Conservation (phyloP, 2,329 filamentous ascomycete genomes). For the Boeremia lycopersici region DNA sequence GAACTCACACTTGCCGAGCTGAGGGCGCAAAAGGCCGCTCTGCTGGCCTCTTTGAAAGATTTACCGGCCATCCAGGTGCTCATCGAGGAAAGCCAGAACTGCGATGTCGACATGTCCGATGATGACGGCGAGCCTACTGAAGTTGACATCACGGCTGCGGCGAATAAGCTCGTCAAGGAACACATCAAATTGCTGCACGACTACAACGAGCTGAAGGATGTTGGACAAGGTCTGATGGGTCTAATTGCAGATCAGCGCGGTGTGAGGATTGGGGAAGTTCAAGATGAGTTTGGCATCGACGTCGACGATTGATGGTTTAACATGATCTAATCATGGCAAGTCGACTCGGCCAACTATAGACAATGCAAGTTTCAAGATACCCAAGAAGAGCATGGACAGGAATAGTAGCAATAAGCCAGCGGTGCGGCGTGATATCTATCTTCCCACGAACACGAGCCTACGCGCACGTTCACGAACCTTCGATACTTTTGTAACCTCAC, state of each 20-base stretch:
- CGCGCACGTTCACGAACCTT: constrained; percentile 18
- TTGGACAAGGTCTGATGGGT: constrained; percentile 69
- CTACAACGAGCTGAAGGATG: constrained; percentile 75
- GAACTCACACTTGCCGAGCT: constrained; percentile 57
- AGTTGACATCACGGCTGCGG: constrained; percentile 47
- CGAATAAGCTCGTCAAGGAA: constrained; percentile 61
- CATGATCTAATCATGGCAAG: not conserved
- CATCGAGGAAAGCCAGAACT: constrained; percentile 36
- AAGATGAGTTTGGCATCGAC: constrained; percentile 55
- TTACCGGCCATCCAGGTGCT: constrained; percentile 43
- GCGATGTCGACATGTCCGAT: constrained; percentile 19
- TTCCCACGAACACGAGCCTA: constrained; percentile 2
- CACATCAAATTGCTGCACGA: constrained; percentile 70
- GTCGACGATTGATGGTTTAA: constrained; percentile 49
- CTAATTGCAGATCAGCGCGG: constrained; percentile 70
- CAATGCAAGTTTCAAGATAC: not conserved
- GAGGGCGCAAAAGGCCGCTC: constrained; percentile 48
- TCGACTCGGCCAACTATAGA: not conserved
- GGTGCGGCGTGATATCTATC: not conserved
- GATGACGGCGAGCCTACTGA: constrained; percentile 35
- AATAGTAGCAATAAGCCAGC: not conserved
- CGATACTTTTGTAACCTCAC: constrained; percentile 19
- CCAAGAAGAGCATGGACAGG: not conserved
- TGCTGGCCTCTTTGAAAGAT: constrained; percentile 40
- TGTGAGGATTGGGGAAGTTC: constrained; percentile 57